phyloP scores from a whole-genome alignment of 441 rosid genomes.

The Aleurites moluccanus region DNA sequence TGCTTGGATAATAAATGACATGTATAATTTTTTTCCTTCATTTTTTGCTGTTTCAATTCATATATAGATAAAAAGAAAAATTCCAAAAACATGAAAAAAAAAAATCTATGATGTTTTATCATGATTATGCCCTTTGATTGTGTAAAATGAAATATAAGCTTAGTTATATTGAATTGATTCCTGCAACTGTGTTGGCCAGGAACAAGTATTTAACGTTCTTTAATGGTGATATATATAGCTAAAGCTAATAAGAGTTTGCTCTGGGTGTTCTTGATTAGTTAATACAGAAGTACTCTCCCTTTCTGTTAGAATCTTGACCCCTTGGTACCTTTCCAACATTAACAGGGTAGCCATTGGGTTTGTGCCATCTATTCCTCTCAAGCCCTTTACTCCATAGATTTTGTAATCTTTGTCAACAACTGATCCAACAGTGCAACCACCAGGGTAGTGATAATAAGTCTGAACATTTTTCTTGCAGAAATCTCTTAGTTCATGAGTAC shows the following conservation, averaged over 20 bases:
- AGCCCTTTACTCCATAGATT: constrained; percentile 47
- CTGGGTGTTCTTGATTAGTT: not conserved
- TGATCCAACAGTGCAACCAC: constrained; percentile 61
- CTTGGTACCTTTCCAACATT: constrained; percentile 80
- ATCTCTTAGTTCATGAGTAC: constrained; percentile 33
- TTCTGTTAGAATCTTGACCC: constrained; percentile 52
- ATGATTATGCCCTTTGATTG: not conserved
- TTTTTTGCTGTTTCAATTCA: not conserved
- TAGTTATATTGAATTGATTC: not conserved
- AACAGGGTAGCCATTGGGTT: constrained; percentile 78
- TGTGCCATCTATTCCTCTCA: constrained; percentile 66
- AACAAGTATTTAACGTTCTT: not conserved
- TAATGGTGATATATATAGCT: not conserved
- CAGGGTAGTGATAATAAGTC: constrained; percentile 71
- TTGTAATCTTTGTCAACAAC: constrained; percentile 57
- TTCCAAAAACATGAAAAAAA: not conserved
- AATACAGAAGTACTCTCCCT: constrained; percentile 13
- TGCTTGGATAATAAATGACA: not conserved
- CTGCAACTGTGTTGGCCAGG: constrained; percentile 1
- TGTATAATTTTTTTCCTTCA: not conserved
- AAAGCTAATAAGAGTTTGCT: not conserved
- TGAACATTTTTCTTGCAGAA: constrained; percentile 63
- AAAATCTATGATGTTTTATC: not conserved
- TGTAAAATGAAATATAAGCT: not conserved
- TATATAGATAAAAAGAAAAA: not conserved